Evolutionary conservation across 2,329 filamentous ascomycete species (phyloP), one percentile per base, ranked within the genome.

Genomic region (Sporothrix phasma): DNA sequence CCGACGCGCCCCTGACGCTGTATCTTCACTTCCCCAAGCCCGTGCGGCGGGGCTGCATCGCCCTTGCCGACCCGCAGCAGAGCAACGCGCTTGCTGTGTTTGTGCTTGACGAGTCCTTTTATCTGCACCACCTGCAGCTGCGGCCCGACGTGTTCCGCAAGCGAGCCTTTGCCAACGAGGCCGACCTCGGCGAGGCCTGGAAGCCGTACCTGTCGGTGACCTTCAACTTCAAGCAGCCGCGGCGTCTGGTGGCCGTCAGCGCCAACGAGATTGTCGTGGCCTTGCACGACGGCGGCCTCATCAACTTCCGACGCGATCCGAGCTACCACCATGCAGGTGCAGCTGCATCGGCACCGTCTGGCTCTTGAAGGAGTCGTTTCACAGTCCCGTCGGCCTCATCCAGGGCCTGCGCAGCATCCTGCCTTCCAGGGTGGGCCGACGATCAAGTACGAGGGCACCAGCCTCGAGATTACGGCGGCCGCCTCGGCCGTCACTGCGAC

Each of bases 111-210:
- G 83, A 86, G 66, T 80, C 83, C n/a, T 89, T 88, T 71, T 86
- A 90, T 68, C 80, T 99, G 19, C 92, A 92, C 76, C 92, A 90
- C 13, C 81, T 99, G 68, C 88, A 83, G n/a, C 76, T 99, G 59
- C 87, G 88, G 65, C 88, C 89, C 34, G 90, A 94, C 69, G 88
- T 90, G 72, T 96, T 97, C 74, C 82, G 86, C 66, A 86, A 86
- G 73, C 81, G 82, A 65, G 80, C 82, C 0, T 85, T 85, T 22
- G 84, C 87, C 17, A 63, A 31, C 34, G 90, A 95, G 68, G 84
- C 87, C 61, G 87, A 88, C 64, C 78, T 92, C n/a, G 81, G 81
- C 39, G 88, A 92, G 63, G 86, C 88, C 74, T 92, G 88, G 78
- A 92, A 90, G 75, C 83, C 85, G 8, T 89, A 86, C 72, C 76